Conservation (phyloP, 2,329 filamentous ascomycete genomes). For the Tolypocladium ophioglossoides region DNA sequence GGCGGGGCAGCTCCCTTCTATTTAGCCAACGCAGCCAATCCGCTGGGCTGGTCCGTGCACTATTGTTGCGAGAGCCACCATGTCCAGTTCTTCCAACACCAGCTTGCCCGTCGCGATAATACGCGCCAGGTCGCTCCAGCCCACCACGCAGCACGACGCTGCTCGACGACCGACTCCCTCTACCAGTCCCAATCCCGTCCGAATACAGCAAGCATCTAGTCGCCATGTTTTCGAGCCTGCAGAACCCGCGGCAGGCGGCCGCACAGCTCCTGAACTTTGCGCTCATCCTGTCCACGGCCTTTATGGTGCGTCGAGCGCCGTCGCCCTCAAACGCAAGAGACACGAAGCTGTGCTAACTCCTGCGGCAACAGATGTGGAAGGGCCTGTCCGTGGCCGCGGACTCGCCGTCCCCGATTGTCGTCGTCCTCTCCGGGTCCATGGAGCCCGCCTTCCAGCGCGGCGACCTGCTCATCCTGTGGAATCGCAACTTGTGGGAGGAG, state of each 20-base stretch:
- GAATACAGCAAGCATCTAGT: background rate
- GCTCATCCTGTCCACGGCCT: slow-evolving; percentile 79
- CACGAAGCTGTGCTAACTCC: slow-evolving; percentile 6
- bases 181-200: background rate
- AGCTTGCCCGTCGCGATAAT: slow-evolving; percentile 1
- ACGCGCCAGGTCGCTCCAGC: background rate
- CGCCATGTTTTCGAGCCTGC: slow-evolving; percentile 56
- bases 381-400: slow-evolving; percentile 70
- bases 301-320: slow-evolving; percentile 55
- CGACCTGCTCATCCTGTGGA: slow-evolving; percentile 69
- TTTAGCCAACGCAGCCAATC: background rate
- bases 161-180: background rate
- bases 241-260: slow-evolving; percentile 70
- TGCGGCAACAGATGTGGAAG: slow-evolving; percentile 61
- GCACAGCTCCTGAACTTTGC: slow-evolving; percentile 83
- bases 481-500: slow-evolving; percentile 49
- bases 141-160: slow-evolving; percentile 1
- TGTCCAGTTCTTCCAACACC: slow-evolving; percentile 13
- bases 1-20: background rate
- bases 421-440: slow-evolving; percentile 78
- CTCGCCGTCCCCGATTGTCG: slow-evolving; percentile 67
- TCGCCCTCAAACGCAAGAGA: no score
- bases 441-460: slow-evolving; percentile 74
- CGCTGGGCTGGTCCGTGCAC: background rate
- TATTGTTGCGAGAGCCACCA: slow-evolving; percentile 11